Percentiles rank a stretch among this genome's conserved stretches.
Conservation (phyloP, 1,139 yeast species). For the Suhomyces maxii region DNA sequence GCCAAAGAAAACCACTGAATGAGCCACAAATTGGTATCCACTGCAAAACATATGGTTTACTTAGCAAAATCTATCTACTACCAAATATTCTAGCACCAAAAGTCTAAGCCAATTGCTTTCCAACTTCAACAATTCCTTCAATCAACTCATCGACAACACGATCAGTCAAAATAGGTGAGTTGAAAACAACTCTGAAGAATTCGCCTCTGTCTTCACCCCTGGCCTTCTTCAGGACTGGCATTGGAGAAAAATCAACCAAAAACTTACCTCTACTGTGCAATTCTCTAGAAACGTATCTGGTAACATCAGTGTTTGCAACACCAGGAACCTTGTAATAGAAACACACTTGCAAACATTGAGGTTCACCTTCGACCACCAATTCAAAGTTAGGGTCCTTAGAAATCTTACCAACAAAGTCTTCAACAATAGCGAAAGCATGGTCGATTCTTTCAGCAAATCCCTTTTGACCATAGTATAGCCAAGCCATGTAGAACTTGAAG, state of each 20-base stretch:
- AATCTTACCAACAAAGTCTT: slow-evolving; percentile 55
- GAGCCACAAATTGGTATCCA: no score
- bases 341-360: slow-evolving; percentile 83
- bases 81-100: no score
- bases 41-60: no score
- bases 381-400: slow-evolving; percentile 41
- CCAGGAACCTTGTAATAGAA: slow-evolving; percentile 63
- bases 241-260: slow-evolving; percentile 81
- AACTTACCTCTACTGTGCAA: slow-evolving; percentile 65
- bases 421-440: slow-evolving; percentile 68
- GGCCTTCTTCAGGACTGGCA: slow-evolving; percentile 45
- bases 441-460: slow-evolving; percentile 63
- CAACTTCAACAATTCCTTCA: slow-evolving; percentile 24
- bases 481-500: slow-evolving; percentile 72
- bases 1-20: no score
- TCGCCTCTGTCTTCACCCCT: slow-evolving; percentile 55
- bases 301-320: slow-evolving; percentile 51
- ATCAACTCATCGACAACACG: slow-evolving; percentile 40
- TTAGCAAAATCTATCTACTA: no score
- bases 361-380: slow-evolving; percentile 50
- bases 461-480: slow-evolving; percentile 74
- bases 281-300: slow-evolving; percentile 62
- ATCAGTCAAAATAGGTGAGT: slow-evolving; percentile 61
- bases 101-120: not conserved
- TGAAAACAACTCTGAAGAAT: slow-evolving; percentile 82